Evolutionary conservation across 805 yeast genomes (phyloP), one percentile per base, ranked within the genome.

Genomic region (Ogataea methylovora): DNA sequence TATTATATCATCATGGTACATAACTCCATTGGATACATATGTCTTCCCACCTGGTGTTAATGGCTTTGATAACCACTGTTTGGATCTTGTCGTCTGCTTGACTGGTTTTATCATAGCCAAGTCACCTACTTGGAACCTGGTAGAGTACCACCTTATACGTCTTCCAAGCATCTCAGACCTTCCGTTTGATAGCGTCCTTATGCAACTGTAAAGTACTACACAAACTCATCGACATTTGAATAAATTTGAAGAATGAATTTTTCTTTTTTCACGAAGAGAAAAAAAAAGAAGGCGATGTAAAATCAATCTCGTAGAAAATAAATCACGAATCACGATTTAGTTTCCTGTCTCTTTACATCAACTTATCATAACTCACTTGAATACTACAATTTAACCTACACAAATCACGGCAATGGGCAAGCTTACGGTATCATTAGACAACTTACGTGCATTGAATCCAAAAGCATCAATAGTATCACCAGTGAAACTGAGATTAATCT

Each of bases 1-100:
- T 10, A 71, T 45, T 12, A 71, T 49, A 15, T 56, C 60, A 7
- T 56, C 54, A 43, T 68, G 74, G 4, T 35, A 33, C 32, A 67
- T 46, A 12, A 27, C 36, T 2, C 61, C 60, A 16, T 49, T 46
- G 22, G 49, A 46, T 3, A 51, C 39, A 13, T 49, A 45, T 19
- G 48, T 38, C 2, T 18, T 34, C 8, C 35, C 27, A 5, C 49
- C 54, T 6, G 40, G 40, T 13, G 36, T 28, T 23, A 63, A 38
- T 6, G 60, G 58, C 24, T 50, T 49, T 3, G 64, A 51, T 4
- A 58, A 39, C 52, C 60, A 58, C 15, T 43, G 45, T 19, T 45
- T 45, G 12, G 32, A 32, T 1, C 41, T 29, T 10, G 49, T 48
- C 1, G 57, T 48, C 21, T 49, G 40, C 8, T 48, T 46, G 3